Evolutionary conservation across 2,329 filamentous ascomycete species (phyloP).

Genomic region (Stagonosporopsis chrysanthemi): DNA sequence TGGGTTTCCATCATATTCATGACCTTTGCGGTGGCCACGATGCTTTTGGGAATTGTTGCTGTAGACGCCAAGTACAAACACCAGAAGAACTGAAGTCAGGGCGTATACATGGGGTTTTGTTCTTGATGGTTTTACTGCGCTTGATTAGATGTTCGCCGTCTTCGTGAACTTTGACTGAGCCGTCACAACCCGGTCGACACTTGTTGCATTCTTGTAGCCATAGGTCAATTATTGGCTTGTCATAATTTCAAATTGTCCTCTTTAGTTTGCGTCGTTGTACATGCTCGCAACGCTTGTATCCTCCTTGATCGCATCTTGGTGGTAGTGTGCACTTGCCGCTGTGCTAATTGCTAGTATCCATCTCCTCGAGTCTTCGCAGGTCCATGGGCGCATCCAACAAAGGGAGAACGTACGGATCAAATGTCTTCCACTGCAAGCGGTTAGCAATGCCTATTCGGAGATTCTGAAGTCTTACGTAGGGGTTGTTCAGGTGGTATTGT

Average conservation of each 20-base stretch:
- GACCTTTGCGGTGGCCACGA: background rate
- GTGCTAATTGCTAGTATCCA: slow-evolving; percentile 66
- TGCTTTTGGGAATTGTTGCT: slow-evolving; percentile 10
- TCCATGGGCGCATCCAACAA: slow-evolving; percentile 74
- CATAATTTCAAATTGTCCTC: background rate
- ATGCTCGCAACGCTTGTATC: slow-evolving; percentile 26
- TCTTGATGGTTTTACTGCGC: background rate
- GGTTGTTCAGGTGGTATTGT: slow-evolving; percentile 63
- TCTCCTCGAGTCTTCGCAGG: slow-evolving; percentile 70
- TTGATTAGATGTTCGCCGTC: background rate
- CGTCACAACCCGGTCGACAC: background rate
- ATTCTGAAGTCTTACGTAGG: slow-evolving; percentile 54
- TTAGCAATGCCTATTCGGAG: background rate
- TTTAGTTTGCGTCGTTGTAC: slow-evolving; percentile 26
- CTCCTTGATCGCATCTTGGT: slow-evolving; percentile 29
- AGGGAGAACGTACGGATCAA: slow-evolving; percentile 76
- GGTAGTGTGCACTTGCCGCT: slow-evolving; percentile 39
- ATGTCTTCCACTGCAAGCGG: slow-evolving; percentile 66
- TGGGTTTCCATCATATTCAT: slow-evolving; percentile 12
- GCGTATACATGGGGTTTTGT: too few species aligned
- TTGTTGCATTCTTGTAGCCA: background rate
- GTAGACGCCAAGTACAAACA: slow-evolving; percentile 7
- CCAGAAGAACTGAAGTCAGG: background rate
- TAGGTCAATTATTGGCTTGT: background rate
- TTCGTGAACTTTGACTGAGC: background rate